Percentiles rank a stretch among this genome's conserved stretches.
phyloP scores from a whole-genome alignment of 2,329 filamentous ascomycete genomes.

The Penicillium sp. region DNA sequence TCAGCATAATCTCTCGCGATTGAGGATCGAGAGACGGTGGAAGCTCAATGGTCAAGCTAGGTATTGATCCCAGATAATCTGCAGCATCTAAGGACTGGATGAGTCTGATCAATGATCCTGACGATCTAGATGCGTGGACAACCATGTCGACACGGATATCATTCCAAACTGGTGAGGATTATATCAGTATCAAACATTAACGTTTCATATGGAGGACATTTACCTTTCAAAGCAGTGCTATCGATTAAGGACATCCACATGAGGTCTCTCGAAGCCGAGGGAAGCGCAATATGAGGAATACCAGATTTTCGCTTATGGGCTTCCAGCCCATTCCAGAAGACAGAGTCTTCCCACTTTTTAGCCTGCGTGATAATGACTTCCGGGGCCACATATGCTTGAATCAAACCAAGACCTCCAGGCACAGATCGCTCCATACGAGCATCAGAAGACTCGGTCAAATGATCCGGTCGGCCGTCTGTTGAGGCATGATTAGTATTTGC shows the following conservation, averaged over 20 bases:
- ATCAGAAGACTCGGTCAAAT: slow-evolving; percentile 63
- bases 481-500: background rate
- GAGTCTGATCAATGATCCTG: slow-evolving; percentile 69
- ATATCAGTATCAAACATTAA: background rate
- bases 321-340: slow-evolving; percentile 59
- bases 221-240: slow-evolving; percentile 62
- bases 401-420: slow-evolving; percentile 62
- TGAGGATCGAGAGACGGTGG: slow-evolving; percentile 63
- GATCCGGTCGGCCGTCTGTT: slow-evolving; percentile 68
- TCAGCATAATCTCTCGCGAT: slow-evolving; percentile 57
- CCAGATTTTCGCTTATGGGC: slow-evolving; percentile 49
- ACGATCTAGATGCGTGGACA: slow-evolving; percentile 67
- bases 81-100: slow-evolving; percentile 69
- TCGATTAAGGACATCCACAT: slow-evolving; percentile 77
- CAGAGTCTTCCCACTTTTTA: slow-evolving; percentile 60
- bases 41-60: slow-evolving; percentile 79
- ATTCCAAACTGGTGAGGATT: slow-evolving; percentile 63
- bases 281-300: slow-evolving; percentile 69
- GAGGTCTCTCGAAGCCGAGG: slow-evolving; percentile 56
- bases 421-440: slow-evolving; percentile 62
- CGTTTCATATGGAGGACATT: slow-evolving; percentile 13
- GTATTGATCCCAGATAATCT: slow-evolving; percentile 66
- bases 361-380: slow-evolving; percentile 70
- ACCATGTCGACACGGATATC: slow-evolving; percentile 73
- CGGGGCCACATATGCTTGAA: slow-evolving; percentile 69